Evolutionary conservation across 2,329 filamentous ascomycete species (phyloP).

Genomic region (Metarhizium humberi): DNA sequence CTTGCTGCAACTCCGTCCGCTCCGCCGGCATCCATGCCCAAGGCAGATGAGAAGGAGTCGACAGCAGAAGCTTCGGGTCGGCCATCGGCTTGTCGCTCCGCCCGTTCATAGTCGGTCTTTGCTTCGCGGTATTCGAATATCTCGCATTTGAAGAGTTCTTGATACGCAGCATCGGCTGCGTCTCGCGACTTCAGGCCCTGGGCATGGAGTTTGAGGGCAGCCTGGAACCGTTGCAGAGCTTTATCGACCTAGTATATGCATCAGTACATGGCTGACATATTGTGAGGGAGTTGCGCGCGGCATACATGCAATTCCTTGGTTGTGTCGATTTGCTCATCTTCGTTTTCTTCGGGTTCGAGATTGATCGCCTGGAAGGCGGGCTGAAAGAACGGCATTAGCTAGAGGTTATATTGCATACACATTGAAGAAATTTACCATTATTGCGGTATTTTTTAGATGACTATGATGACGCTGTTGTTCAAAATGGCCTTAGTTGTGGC

Average conservation of each 20-base stretch:
- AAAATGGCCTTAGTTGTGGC: background rate
- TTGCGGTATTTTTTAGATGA: background rate
- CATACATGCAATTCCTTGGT: conserved; percentile 80
- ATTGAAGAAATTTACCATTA: background rate
- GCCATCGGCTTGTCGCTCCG: conserved; percentile 45
- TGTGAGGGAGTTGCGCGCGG: background rate
- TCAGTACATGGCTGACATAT: background rate
- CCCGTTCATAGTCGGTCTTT: conserved; percentile 71
- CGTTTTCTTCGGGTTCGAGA: conserved; percentile 82
- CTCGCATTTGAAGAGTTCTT: conserved; percentile 77
- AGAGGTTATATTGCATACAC: background rate
- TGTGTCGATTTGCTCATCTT: conserved; percentile 87
- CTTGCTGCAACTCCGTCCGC: conserved; percentile 71
- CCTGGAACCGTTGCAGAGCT: conserved; percentile 88
- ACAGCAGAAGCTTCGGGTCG: conserved; percentile 28
- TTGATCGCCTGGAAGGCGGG: conserved; percentile 80
- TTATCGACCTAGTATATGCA: conserved; percentile 65
- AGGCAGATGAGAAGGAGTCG: conserved; percentile 39
- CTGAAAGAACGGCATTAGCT: conserved; percentile 22
- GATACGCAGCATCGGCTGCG: conserved; percentile 73
- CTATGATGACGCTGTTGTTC: background rate
- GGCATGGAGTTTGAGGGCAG: conserved; percentile 81
- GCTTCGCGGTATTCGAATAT: conserved; percentile 91
- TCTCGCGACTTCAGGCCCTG: conserved; percentile 70
- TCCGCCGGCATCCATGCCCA: conserved; percentile 50